Evolutionary conservation across 1,139 yeast species (phyloP), one percentile per base, ranked within the genome.

Genomic region (Kodamaea fungicola): DNA sequence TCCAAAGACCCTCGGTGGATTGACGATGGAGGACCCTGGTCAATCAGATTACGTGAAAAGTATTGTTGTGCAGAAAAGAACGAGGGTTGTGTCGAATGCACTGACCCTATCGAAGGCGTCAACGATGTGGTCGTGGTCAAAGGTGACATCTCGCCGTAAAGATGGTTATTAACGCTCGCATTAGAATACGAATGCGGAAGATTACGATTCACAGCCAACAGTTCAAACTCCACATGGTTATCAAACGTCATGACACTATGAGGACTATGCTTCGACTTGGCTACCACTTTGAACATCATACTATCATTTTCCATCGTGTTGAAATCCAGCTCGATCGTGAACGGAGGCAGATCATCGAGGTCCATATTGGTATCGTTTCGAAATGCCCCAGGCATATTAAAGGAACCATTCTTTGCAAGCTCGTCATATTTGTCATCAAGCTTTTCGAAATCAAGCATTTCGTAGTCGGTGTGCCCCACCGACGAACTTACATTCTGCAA

Each of bases 21-120:
- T 6, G 54, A 48, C 31, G 51, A 47, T 2, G 64, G 50, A 12
- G 62, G 63, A 2, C 63, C 58, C 34, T 67, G 66, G 29, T 70
- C 76, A 22, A 69, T 46, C 6, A 74, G 65, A 34, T 61, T 67
- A 29, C 71, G 50, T 3, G 67, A 55, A 31, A 69, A 47, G 46
- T 61, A 65, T 44, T 70, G 76, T 30, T 68, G 70, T 1, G 76
- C 76, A 1, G 73, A 66, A 42, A 70, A 68, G 44, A 68, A 71
- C 6, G 74, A 67, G 6, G 71, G 74, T 41, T 70, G 76, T 2
- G 68, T 58, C 19, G 73, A 68, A 43, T 70, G 74, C 10, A 67
- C 48, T 2, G 74, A 68, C 27, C 62, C 59, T 6, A 66, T 54
- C 5, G 74, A 67, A 0, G 71, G 74, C 0, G 76, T 67, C 31